Conservation (phyloP, 139 green algal species). For the Gonium pectorale region DNA sequence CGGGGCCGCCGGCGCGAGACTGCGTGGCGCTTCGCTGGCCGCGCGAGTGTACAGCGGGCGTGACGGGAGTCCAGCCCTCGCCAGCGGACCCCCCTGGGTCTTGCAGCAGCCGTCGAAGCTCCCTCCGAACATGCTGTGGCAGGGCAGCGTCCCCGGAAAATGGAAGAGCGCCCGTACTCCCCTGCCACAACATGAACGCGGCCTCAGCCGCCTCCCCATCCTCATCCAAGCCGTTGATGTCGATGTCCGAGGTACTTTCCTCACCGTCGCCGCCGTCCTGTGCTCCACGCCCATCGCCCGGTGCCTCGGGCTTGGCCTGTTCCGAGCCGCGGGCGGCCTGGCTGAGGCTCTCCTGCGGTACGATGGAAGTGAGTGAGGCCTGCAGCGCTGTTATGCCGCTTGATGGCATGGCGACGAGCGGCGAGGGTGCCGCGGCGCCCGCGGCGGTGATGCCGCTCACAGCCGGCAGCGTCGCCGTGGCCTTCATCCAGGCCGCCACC, state of each 20-base stretch:
- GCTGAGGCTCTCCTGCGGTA: no score
- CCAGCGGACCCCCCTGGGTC: slow-evolving; percentile 7
- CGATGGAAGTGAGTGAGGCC: slow-evolving; percentile 2
- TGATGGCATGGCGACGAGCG: neutral
- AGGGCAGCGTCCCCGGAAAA: neutral
- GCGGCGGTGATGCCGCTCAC: neutral
- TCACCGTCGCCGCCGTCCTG: neutral
- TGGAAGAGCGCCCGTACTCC: neutral
- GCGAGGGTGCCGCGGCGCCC: neutral
- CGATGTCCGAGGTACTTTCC: neutral
- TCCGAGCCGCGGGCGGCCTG: no score
- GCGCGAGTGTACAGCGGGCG: no score
- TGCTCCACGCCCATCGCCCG: neutral
- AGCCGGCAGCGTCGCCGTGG: neutral
- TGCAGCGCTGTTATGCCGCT: slow-evolving; percentile 14
- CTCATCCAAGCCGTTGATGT: neutral
- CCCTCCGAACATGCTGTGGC: slow-evolving; percentile 26
- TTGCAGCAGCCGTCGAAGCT: slow-evolving; percentile 31
- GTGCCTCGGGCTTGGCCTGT: no score
- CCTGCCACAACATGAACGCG: slow-evolving; percentile 32
- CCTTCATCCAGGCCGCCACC: slow-evolving; percentile 22
- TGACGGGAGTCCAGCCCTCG: no score
- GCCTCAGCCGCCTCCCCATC: slow-evolving; percentile 2
- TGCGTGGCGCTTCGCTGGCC: no score
- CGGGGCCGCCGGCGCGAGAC: neutral